Conservation (phyloP, 2,329 filamentous ascomycete genomes). For the Trichoderma sp. region DNA sequence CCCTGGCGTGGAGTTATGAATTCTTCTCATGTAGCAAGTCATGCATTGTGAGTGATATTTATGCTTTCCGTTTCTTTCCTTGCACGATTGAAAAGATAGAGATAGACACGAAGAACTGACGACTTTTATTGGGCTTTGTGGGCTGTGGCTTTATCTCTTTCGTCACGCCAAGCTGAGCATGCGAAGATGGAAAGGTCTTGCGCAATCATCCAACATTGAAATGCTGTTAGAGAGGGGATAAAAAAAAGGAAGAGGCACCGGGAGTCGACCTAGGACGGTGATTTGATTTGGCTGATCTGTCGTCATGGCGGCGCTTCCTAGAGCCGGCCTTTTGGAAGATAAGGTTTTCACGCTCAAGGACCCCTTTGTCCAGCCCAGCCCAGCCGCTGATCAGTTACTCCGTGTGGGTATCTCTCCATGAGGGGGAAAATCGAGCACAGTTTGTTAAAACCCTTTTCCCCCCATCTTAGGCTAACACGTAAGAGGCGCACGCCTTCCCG, state of each 20-base stretch:
- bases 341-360: conserved; percentile 13
- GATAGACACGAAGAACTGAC: background rate
- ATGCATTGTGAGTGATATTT: background rate
- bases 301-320: conserved; percentile 14
- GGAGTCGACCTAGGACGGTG: conserved; percentile 1
- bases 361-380: background rate
- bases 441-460: background rate
- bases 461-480: background rate
- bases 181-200: conserved; percentile 15
- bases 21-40: background rate
- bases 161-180: background rate
- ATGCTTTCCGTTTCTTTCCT: conserved; percentile 21
- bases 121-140: background rate
- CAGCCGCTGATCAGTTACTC: conserved; percentile 9
- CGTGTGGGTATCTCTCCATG: conserved; percentile 9
- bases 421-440: background rate
- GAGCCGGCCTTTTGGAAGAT: background rate
- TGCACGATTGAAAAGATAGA: background rate
- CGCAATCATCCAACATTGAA: conserved; percentile 11
- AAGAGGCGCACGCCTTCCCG: conserved; percentile 9
- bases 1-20: background rate
- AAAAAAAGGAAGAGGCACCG: background rate
- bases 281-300: background rate
- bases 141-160: background rate
- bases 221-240: background rate